Percentiles rank a stretch among this genome's conserved stretches.
These are phyloP conservation scores for Herpetospermum pedunculosum DNA, from an alignment of 306 rosid species.

Conservation along the genomic window DNA sequence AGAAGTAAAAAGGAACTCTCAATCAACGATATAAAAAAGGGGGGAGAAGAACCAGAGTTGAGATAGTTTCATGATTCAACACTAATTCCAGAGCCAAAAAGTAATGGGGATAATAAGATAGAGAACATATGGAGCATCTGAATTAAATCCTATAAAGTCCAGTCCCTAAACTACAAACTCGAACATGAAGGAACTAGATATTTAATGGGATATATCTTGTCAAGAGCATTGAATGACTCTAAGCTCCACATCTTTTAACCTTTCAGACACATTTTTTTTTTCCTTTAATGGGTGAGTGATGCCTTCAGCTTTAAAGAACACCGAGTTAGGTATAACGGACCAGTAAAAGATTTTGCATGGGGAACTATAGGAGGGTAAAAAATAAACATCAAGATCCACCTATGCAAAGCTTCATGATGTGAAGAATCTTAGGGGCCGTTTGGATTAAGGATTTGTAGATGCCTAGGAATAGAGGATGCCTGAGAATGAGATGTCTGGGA, in stretches of 20 bases:
- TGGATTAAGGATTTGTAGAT: too few relatives aligned
- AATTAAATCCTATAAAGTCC: conserved; percentile 13
- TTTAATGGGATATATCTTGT: conserved; percentile 25
- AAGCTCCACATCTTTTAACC: conserved; percentile 66
- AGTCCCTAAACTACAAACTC: conserved; percentile 26
- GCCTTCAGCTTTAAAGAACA: conserved; percentile 99
- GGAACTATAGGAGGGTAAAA: conserved; percentile 71
- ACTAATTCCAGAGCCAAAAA: conserved; percentile 11
- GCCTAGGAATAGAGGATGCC: too few relatives aligned
- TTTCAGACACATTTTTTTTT: conserved; percentile 97
- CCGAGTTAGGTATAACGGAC: conserved; percentile 65
- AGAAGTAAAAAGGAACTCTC: not conserved
- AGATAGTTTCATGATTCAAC: conserved; percentile 6
- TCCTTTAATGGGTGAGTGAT: conserved; percentile 94
- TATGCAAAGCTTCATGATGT: conserved; percentile 60
- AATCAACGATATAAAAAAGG: conserved; percentile 8
- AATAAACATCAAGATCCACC: conserved; percentile 91
- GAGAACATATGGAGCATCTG: conserved; percentile 9
- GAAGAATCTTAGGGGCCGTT: too few relatives aligned
- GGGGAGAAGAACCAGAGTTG: conserved; percentile 12
- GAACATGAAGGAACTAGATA: conserved; percentile 34
- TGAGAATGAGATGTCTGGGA: too few relatives aligned
- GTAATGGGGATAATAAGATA: not conserved
- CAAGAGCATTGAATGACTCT: conserved; percentile 39
- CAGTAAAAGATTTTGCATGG: conserved; percentile 68